These are phyloP conservation scores for Phellopilus nigrolimitatus DNA, from an alignment of 1,284 basidiomycete genomes.

Conservation along the genomic window DNA sequence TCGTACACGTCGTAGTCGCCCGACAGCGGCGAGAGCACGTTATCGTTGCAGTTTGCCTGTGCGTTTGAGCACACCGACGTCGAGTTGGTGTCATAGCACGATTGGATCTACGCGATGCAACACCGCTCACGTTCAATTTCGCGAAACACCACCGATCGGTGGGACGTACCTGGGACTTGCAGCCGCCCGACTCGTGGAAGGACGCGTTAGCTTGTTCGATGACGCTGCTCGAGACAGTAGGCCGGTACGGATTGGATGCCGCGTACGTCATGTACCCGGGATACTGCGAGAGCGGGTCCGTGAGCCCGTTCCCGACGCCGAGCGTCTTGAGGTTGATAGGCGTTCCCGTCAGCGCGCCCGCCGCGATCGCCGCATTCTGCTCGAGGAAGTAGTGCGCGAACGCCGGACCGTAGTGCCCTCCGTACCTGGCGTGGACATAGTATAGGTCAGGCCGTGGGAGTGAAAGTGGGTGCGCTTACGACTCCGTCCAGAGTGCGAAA, in stretches of 20 bases:
- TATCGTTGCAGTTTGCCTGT: constrained; percentile 50
- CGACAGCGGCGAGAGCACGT: constrained; percentile 45
- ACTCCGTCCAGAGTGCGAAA: constrained; percentile 62
- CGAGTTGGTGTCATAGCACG: constrained; percentile 44
- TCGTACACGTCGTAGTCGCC: constrained; percentile 51
- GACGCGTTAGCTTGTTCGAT: constrained; percentile 40
- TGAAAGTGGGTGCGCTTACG: constrained; percentile 32
- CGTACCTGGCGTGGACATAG: constrained; percentile 36
- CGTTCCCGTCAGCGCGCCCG: constrained; percentile 40
- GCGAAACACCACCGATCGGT: background rate
- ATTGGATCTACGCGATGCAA: constrained; percentile 40
- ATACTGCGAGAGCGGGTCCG: constrained; percentile 55
- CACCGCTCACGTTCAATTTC: background rate
- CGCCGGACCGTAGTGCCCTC: constrained; percentile 61
- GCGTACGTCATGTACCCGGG: constrained; percentile 53
- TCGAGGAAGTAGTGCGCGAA: constrained; percentile 56
- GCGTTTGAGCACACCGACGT: constrained; percentile 48
- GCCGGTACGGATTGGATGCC: constrained; percentile 50
- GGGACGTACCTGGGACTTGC: constrained; percentile 38
- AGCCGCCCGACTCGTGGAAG: constrained; percentile 44
- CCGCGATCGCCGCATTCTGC: constrained; percentile 55
- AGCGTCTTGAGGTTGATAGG: constrained; percentile 58
- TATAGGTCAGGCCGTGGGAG: background rate
- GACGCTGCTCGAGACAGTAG: constrained; percentile 39
- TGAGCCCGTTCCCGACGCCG: constrained; percentile 61